A percentile compares a stretch with the other conserved stretches of the same genome.
Conservation (phyloP, 192 early-diverging fungal genomes). For the Phycomyces blakesleeanus region DNA sequence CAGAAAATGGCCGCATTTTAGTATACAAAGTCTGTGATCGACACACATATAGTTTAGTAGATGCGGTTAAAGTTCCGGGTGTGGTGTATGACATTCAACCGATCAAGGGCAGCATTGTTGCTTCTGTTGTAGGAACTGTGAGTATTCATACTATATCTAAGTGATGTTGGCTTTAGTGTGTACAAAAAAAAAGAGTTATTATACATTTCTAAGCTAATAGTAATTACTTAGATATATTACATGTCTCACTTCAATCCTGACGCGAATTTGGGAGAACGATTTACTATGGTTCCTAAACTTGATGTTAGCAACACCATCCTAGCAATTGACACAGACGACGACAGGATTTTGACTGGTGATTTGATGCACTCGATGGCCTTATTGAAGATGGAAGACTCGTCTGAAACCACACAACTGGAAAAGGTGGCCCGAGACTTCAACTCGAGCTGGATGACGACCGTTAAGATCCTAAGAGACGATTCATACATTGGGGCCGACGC, state of each 20-base stretch:
- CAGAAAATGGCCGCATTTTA: conserved; percentile 68
- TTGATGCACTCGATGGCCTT: conserved; percentile 74
- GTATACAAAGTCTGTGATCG: conserved; percentile 50
- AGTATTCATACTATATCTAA: no score
- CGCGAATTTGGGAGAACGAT: neutral
- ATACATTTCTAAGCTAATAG: neutral
- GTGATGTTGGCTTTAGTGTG: no score
- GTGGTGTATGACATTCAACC: conserved; percentile 58
- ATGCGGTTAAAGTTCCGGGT: conserved; percentile 50
- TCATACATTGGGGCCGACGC: conserved; percentile 60
- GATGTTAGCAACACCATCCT: conserved; percentile 59
- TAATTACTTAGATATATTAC: conserved; percentile 5
- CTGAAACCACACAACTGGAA: conserved; percentile 37
- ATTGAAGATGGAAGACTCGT: conserved; percentile 44
- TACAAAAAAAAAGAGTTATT: no score
- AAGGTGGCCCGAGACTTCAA: conserved; percentile 60
- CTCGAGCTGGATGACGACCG: conserved; percentile 60
- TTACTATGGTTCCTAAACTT: conserved; percentile 26
- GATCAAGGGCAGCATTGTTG: conserved; percentile 63
- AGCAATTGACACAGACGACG: conserved; percentile 55
- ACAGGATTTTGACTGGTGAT: conserved; percentile 79
- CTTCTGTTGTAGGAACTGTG: conserved; percentile 65
- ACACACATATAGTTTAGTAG: conserved; percentile 51
- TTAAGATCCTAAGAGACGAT: conserved; percentile 58
- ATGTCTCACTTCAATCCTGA: conserved; percentile 15